Base-by-base conservation (phyloP, 805 yeast genomes). In the Zygosaccharomyces bisporus region DNA sequence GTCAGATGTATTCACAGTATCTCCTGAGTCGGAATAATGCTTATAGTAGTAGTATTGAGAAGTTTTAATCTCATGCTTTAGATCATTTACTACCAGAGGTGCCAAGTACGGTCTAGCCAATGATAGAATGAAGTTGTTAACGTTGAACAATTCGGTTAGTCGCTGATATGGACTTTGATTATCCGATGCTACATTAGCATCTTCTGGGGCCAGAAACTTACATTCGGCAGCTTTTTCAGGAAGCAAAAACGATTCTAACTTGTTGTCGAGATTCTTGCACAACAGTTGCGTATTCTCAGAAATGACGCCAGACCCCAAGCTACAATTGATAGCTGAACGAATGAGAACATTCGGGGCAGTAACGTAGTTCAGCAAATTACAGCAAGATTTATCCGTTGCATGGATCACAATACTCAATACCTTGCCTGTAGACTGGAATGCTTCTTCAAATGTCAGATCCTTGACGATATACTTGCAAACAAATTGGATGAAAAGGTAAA, bases 21-120 rank as follows among this genome's bases (percentile, higher is more conserved):
- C 51, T 14, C 45, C 46, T 27, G 55, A 56, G 64, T 72, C 60
- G 71, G 69, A 69, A 47, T 49, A 70, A 43, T 57, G 72, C 49
- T 58, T 67, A 55, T 52, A 69, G 27, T 56, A 70, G 33, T 61
- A 65, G 41, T 65, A 65, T 54, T 58, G 54, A 44, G 72, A 52
- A 45, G 59, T 66, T 58, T 66, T 72, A 44, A 73, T 76, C 49
- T 76, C 77, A 59, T 88, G 93, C 57, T 83, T 83, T 57, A 87
- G 73, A 58, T 88, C 96, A 52, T 86, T 83, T 29, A 86, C 80
- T 34, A 93, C 76, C 45, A 91, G 70, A 0, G 98, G 97, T 0
- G 96, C 96, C 54, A 91, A 70, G 57, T 91, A 93, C 0, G 98
- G 97, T 50, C 97, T 75, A 6, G 98, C 96, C 52, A 91, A 72